Evolutionary conservation across 495 filamentous ascomycete genomes (phyloP), one percentile per base, ranked within the genome.

Genomic region (Arthonia radiata): DNA sequence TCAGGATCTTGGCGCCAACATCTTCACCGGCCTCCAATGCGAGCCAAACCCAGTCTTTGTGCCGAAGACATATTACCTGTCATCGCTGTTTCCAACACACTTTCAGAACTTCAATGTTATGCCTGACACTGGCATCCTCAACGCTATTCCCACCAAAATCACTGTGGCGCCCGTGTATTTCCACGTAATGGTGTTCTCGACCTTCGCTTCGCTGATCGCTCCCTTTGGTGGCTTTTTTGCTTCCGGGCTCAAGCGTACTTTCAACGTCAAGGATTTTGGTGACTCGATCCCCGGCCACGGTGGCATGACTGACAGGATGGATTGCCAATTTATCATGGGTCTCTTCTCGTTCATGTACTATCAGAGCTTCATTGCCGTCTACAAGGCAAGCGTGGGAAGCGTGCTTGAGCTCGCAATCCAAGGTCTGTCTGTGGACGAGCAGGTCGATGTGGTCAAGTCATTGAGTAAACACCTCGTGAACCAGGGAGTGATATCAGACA

Each of bases 281-380:
- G 79, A 99, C 44, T 79, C 76, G 12, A 94, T 99, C 37, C 89
- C 89, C 2, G 89, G 89, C 19, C 89, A 99, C 40, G 89, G 89
- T 26, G 89, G 89, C 36, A 94, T 99, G 49, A 99, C 89, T 4
- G 89, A 99, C 47, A 70, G 89, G 14, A 94, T 99, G 89, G 89
- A 99, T 41, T 99, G 89, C 52, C 89, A 99, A 44, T 93, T 93
- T 54, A 94, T 93, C 53, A 99, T 99, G 89, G 89, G 89, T 6
- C 79, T 93, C 56, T 94, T 99, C 39, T 66, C 89, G 8, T 94
- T 75, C 50, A 76, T 99, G 59, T 99, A 99, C 50, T 94, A 86
- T 51, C 79, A 91, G 47, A 82, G 78, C 41, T 99, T 99, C 46
- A 86, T 99, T 42, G 82, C 82, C 5, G 57, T 77, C 11, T 66